Evolutionary conservation across 805 yeast genomes (phyloP).

Genomic region (Candida pseudofarinosa): DNA sequence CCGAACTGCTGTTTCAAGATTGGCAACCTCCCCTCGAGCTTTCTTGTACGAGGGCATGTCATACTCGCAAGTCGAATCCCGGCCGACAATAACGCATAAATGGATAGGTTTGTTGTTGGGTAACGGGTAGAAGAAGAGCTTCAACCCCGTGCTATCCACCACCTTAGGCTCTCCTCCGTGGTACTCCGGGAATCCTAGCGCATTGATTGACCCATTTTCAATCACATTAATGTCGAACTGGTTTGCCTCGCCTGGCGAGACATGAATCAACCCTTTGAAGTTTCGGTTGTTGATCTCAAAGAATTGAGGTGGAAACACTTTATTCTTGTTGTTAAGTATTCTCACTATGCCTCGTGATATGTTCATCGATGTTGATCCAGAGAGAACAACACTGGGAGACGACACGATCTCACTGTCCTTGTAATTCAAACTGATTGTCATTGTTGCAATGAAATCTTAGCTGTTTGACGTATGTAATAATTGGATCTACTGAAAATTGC

Average conservation of each 20-base stretch:
- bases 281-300: conserved; percentile 59
- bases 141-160: conserved; percentile 21
- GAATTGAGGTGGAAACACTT: conserved; percentile 60
- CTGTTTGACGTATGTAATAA: too few relatives aligned
- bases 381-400: conserved; percentile 35
- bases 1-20: conserved; percentile 62
- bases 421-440: conserved; percentile 31
- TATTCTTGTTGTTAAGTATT: conserved; percentile 28
- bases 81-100: conserved; percentile 69
- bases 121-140: conserved; percentile 42
- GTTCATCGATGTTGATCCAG: conserved; percentile 22
- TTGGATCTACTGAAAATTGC: too few relatives aligned
- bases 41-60: conserved; percentile 60
- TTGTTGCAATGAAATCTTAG: conserved; percentile 1
- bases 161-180: conserved; percentile 11
- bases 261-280: conserved; percentile 72
- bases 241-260: conserved; percentile 64
- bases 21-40: conserved; percentile 55
- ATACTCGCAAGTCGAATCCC: conserved; percentile 65
- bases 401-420: conserved; percentile 34
- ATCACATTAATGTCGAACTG: conserved; percentile 47
- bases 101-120: conserved; percentile 73
- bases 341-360: conserved; percentile 23
- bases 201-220: conserved; percentile 32
- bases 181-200: conserved; percentile 22